Evolutionary conservation across 306 rosid species (phyloP), one percentile per base, ranked within the genome.

Genomic region (Begonia fuchsioides): DNA sequence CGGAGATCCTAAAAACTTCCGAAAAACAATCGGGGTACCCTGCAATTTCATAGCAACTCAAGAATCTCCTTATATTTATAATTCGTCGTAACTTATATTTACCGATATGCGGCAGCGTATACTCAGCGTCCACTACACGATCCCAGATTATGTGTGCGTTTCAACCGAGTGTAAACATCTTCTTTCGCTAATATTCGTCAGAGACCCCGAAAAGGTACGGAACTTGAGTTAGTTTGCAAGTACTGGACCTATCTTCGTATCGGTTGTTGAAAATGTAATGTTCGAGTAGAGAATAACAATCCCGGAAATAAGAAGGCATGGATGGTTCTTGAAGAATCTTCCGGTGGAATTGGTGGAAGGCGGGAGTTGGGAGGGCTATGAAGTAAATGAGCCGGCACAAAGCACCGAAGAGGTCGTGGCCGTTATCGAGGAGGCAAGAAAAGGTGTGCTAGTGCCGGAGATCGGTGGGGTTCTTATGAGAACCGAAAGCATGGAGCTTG

Each of bases 291-390:
- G 93, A 68, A 74, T 86, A 60, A 76, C 83, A 9, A 74, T 86
- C 17, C 67, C 78, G 15, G 88, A 75, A 61, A 78, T 86, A 0
- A 86, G 61, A 55, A 64, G 19, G 47, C 93, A 86, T 67, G 76
- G 81, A 17, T 86, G 93, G 96, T 86, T 86, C 70, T 43, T 76
- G 58, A 76, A 11, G 60, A 86, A 81, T 68, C 71, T 86, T 63
- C 88, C 96, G 0, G 19, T 72, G 32, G 96, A 86, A 57, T 26
- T 82, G 17, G 60, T 18, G 75, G 93, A 86, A 62, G 86, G 79
- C 43, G 96, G 75, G 66, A 74, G 78, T 54, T 76, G 84, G 81
- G 77, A 74, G 69, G 65, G 57, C 43, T 45, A 44, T 39, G 88
- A 81, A 49, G 75, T 72, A 44, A 81, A 81, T 17, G 55, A 57